Base-by-base conservation (phyloP, 2,329 filamentous ascomycete genomes). In the Aspergillus sergii region DNA sequence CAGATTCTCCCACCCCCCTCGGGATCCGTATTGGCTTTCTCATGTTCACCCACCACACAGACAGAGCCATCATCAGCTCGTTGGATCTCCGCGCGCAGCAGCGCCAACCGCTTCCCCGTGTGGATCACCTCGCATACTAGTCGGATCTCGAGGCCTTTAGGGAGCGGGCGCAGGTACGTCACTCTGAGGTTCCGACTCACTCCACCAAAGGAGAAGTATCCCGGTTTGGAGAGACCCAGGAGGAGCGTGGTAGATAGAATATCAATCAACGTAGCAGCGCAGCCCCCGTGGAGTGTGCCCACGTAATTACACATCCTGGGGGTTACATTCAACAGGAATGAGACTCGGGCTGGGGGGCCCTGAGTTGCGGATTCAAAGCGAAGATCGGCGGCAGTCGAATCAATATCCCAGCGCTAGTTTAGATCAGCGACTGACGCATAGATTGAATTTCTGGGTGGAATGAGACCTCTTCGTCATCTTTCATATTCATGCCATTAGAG, bases 241-340 rank as follows among this genome's bases (percentile, higher is more conserved):
- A 92, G 75, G 4, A 87, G 81, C 21, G 86, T 74, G 3, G 86
- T 86, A 0, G 90, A 91, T 68, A 86, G 83, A 62, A 85, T 79
- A 77, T 93, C 91, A 68, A 92, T 89, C 4, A 93, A 76, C 0
- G 89, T 89, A 2, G 90, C 85, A 0, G 86, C 82, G 66, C 87
- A 89, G 21, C 95, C 95, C n/a, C 91, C 93, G 77, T 96, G 95
- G 72, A 98, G 81, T 77, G 97, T 98, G 46, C 94, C 94, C 72
- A 97, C 79, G 66, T 91, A 86, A 82, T 98, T 99, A 64, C 94
- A 97, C 71, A 98, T 82, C 73, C 97, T 92, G 21, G 91, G 88
- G 39, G 94, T 96, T 77, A 98, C 96, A 70, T 67, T 76, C 41
- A 78, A 65, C 7, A 73, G 71, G 59, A 73, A 80, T 7, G 73